A percentile compares a stretch with the other conserved stretches of the same genome.
Conservation (phyloP, 176 grass and related monocot genomes). For the Chloris gayana region DNA sequence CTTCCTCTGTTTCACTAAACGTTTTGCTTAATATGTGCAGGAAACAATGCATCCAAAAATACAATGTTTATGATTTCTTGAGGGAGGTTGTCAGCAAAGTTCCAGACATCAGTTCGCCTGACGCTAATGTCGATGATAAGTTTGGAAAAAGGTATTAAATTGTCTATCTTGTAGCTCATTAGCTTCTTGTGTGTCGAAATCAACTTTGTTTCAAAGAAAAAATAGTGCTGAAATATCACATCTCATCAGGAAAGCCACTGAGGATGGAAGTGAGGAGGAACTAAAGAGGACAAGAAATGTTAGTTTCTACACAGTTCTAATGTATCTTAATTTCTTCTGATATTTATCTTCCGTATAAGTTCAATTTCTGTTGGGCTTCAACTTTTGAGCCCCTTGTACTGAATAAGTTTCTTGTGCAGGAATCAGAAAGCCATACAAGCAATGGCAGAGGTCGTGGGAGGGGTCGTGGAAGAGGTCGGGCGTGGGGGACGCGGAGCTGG, state of each 20-base stretch:
- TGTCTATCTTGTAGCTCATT: constrained; percentile 6
- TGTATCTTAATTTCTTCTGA: constrained; percentile 8
- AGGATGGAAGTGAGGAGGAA: constrained; percentile 59
- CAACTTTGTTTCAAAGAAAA: neutral
- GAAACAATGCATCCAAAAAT: constrained; percentile 83
- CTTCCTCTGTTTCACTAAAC: constrained; percentile 5
- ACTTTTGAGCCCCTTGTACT: constrained; percentile 17
- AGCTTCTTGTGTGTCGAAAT: constrained; percentile 11
- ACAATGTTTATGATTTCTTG: constrained; percentile 98
- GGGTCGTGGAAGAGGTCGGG: constrained; percentile 51
- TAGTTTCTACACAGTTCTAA: constrained; percentile 14
- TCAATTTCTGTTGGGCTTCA: neutral
- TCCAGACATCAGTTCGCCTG: constrained; percentile 70
- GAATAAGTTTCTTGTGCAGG: constrained; percentile 40
- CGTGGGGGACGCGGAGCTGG: constrained; percentile 37
- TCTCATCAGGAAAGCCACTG: constrained; percentile 60
- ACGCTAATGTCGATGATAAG: constrained; percentile 71
- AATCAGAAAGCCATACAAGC: constrained; percentile 38
- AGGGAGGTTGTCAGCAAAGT: constrained; percentile 86
- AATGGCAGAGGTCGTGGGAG: constrained; percentile 58
- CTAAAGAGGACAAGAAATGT: constrained; percentile 58
- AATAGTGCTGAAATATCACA: constrained; percentile 23
- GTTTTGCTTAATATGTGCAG: constrained; percentile 52
- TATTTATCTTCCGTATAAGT: neutral
- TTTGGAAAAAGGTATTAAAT: constrained; percentile 56